phyloP scores from a whole-genome alignment of 2,329 filamentous ascomycete genomes.

The Microdochium bolleyi region DNA sequence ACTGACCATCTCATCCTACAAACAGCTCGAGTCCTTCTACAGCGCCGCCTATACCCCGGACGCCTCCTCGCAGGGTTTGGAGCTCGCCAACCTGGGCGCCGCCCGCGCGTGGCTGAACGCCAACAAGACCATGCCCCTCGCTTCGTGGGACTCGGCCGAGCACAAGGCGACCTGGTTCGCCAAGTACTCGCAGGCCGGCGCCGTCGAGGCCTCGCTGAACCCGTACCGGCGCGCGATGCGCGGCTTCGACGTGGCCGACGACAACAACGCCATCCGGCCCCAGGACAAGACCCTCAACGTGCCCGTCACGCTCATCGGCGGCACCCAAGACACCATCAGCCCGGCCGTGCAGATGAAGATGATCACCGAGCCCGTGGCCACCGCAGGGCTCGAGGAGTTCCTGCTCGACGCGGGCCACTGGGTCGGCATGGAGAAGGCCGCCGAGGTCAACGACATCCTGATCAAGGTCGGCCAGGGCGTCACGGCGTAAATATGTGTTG shows the following conservation, averaged over 20 bases:
- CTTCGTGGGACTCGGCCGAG: slow-evolving; percentile 2
- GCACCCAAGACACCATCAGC: neutral
- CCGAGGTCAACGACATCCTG: neutral
- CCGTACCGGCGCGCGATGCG: slow-evolving; percentile 2
- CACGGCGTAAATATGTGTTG: neutral
- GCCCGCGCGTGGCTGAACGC: slow-evolving; percentile 4
- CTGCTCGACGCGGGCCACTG: neutral
- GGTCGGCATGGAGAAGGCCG: neutral
- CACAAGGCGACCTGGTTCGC: slow-evolving; percentile 3
- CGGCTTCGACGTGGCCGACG: slow-evolving; percentile 2
- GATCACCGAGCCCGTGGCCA: neutral
- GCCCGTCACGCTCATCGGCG: neutral
- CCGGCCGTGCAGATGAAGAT: neutral
- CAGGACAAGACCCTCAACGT: neutral
- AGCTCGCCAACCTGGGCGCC: slow-evolving; percentile 3
- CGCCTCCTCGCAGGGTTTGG: slow-evolving; percentile 1
- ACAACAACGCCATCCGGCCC: neutral
- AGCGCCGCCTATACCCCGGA: slow-evolving; percentile 1
- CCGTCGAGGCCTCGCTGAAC: slow-evolving; percentile 2
- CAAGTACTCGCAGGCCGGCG: slow-evolving; percentile 1
- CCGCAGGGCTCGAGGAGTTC: neutral
- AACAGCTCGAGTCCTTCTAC: slow-evolving; percentile 5
- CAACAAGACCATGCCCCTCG: slow-evolving; percentile 2
- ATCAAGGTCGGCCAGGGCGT: neutral
- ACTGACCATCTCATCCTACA: too few species aligned